Conservation (phyloP, 23 red algal genomes). For the Gracilariopsis chorda region DNA sequence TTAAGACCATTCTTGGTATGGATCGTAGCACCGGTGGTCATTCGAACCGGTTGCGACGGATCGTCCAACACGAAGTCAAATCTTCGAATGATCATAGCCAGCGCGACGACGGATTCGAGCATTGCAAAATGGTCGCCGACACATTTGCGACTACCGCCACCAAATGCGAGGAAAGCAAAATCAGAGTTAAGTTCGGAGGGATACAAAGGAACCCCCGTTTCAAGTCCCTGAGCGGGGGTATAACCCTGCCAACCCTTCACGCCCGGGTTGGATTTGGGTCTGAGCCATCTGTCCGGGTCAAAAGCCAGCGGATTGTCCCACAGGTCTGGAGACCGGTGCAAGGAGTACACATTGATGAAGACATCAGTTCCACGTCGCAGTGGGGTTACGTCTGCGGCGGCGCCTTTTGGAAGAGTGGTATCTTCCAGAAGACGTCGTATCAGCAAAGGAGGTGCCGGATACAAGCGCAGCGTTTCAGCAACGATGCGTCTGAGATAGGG, state of each 20-base stretch:
- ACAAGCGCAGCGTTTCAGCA: constrained; percentile 71
- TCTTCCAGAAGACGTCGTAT: constrained; percentile 74
- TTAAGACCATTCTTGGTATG: constrained; percentile 77
- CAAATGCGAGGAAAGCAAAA: constrained; percentile 84
- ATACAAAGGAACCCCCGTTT: constrained; percentile 57
- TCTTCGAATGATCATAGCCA: constrained; percentile 53
- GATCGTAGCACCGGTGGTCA: constrained; percentile 80
- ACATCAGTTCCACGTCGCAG: constrained; percentile 72
- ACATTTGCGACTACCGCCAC: constrained; percentile 73
- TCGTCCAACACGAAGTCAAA: constrained; percentile 64
- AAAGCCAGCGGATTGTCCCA: constrained; percentile 73
- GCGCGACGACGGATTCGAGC: constrained; percentile 60
- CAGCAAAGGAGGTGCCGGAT: constrained; percentile 76
- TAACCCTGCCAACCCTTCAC: constrained; percentile 71
- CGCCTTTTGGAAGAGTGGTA: constrained; percentile 54
- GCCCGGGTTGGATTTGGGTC: constrained; percentile 52
- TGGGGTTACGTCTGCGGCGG: background rate
- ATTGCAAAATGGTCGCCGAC: constrained; percentile 88
- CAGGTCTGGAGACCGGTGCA: constrained; percentile 63
- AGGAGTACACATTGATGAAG: constrained; percentile 71
- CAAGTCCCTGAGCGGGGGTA: constrained; percentile 46
- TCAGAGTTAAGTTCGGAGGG: constrained; percentile 71
- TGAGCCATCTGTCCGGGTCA: constrained; percentile 78
- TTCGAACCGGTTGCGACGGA: constrained; percentile 23
- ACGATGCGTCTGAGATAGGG: constrained; percentile 50